Evolutionary conservation across 2,329 filamentous ascomycete species (phyloP), one percentile per base, ranked within the genome.

Genomic region (Zasmidium cellare): DNA sequence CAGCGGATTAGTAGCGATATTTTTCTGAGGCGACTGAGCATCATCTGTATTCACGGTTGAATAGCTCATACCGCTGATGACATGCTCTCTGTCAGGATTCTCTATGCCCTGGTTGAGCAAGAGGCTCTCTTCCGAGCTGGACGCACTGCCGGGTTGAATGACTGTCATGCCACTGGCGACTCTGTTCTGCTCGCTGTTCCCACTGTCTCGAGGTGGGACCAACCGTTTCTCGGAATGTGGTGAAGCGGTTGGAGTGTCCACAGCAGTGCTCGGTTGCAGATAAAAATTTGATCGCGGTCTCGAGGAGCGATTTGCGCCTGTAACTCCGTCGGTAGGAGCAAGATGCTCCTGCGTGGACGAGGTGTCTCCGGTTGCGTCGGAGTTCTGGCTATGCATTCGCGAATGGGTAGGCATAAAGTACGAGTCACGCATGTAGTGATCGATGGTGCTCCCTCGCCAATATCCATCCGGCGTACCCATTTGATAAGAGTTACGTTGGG

Each of bases 151-250:
- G 16, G 49, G 12, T 24, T 44, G 38, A 16, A 44, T 57, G 46
- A 69, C 65, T 38, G 52, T 65, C 56, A 67, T 62, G 19, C 67
- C 65, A 41, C 65, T 65, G 3, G 56, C 61, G 12, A 47, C 59
- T 16, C 66, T 60, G 58, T 65, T 68, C 3, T 58, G 58, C 53
- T 67, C 67, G 51, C 65, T 62, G 35, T 65, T 65, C 16, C 65
- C 67, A 57, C 64, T 67, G 46, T 65, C 61, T 16, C 64, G 44
- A 44, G 48, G 57, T 23, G 64, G 63, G n/a, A 68, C 31, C 12
- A 53, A 28, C 22, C 62, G 61, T 51, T 56, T 58, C 28, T 55
- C 46, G 6, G 28, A 19, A 11, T 20, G 23, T 14, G 61, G 55
- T 18, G 56, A 57, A 7, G 46, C 52, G 12, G 38, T 53, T 2